Percentiles rank a stretch among this genome's conserved stretches.
Evolutionary conservation across 345 rosid species (phyloP).

Genomic region (Pugionium dolabratum): DNA sequence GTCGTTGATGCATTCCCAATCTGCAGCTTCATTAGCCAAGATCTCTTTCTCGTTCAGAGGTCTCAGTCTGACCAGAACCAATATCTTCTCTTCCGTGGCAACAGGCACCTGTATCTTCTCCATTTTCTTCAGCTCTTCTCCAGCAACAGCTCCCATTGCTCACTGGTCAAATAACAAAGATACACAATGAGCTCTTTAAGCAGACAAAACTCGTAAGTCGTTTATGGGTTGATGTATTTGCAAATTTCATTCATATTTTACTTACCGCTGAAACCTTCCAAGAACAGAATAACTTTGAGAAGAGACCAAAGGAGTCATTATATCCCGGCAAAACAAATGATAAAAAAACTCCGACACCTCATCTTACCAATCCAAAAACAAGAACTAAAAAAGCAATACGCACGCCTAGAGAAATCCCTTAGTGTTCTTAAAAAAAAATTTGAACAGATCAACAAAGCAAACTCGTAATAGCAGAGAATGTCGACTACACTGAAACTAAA

Average conservation of each 20-base stretch:
- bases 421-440: background rate
- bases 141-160: conserved; percentile 80
- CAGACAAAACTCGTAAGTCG: conserved; percentile 24
- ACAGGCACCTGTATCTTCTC: conserved; percentile 67
- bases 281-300: conserved; percentile 43
- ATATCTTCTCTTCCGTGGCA: conserved; percentile 80
- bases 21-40: conserved; percentile 68
- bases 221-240: conserved; percentile 50
- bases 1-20: conserved; percentile 97
- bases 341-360: conserved; percentile 35
- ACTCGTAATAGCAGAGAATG: conserved; percentile 10
- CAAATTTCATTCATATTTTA: conserved; percentile 35
- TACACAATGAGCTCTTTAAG: conserved; percentile 29
- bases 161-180: conserved; percentile 40
- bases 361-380: conserved; percentile 42
- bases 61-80: conserved; percentile 89
- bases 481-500: conserved; percentile 2
- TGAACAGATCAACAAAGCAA: conserved; percentile 3
- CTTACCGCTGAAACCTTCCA: conserved; percentile 25
- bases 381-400: background rate
- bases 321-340: conserved; percentile 48
- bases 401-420: conserved; percentile 17
- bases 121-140: conserved; percentile 66
- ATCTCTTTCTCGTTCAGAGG: conserved; percentile 91
- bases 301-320: conserved; percentile 48